Evolutionary conservation across 139 green algal genomes (phyloP), one percentile per base, ranked within the genome.

Genomic region (Cymbomonas tetramitiformis): DNA sequence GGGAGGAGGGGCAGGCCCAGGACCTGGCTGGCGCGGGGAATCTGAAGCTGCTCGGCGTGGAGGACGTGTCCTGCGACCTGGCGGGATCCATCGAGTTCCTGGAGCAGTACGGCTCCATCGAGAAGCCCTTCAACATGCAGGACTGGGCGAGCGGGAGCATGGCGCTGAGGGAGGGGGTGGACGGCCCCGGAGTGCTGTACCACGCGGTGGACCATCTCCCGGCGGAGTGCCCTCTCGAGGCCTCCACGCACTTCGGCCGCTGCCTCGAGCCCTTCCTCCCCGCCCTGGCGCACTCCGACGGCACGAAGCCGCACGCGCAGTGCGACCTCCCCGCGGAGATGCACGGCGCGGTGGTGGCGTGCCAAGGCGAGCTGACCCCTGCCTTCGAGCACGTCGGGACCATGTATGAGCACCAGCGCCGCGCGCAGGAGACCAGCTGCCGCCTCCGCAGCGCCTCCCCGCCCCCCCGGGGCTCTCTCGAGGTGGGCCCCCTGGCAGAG

Each of bases 1-100:
- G n/a, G n/a, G n/a, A n/a, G n/a, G n/a, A n/a, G n/a, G n/a, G n/a
- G n/a, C n/a, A n/a, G n/a, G n/a, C n/a, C n/a, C n/a, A n/a, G n/a
- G n/a, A n/a, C n/a, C n/a, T n/a, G n/a, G n/a, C n/a, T n/a, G n/a
- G n/a, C n/a, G n/a, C n/a, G n/a, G n/a, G n/a, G n/a, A n/a, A n/a
- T n/a, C n/a, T n/a, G n/a, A n/a, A n/a, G 21, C 52, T 69, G 51
- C 18, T 65, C 40, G 53, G 53, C 0, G 53, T 69, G 9, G 61
- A 51, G 7, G 61, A 69, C 38, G 63, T 69, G 28, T 58, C 61
- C 2, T 69, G 61, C 33, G 61, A 69, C 26, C 21, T 69, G 23
- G 53, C 24, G 10, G 61, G 61, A 2, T 69, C 61, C 0, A 59
- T 69, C 4, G 61, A 69, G 38, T 66, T 38, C 53, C 53, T 69